Percentiles rank a stretch among this genome's conserved stretches.
Evolutionary conservation across 1,284 basidiomycete species (phyloP).

Genomic region (Fomitopsis palustris): DNA sequence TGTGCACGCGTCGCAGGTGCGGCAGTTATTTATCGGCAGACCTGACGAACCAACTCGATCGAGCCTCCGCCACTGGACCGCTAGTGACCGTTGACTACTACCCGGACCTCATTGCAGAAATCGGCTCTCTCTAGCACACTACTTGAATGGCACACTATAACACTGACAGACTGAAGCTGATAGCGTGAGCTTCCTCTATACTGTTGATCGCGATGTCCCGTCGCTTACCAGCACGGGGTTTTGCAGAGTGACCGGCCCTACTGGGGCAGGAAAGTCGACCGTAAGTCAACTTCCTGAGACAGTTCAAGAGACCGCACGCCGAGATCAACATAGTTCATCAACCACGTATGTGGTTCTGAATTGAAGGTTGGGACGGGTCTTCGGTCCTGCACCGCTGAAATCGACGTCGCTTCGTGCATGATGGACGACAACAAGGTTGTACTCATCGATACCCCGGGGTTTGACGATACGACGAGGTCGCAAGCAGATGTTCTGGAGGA

Average conservation of each 20-base stretch:
- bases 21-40: too few species aligned
- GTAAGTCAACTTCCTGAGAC: constrained; percentile 4
- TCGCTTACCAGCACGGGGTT: neutral
- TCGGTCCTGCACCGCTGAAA: constrained; percentile 16
- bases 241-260: constrained; percentile 19
- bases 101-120: too few species aligned
- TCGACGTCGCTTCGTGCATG: constrained; percentile 13
- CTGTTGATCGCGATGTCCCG: too few species aligned
- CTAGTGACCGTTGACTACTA: too few species aligned
- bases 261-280: constrained; percentile 20
- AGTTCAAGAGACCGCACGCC: neutral
- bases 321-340: constrained; percentile 18
- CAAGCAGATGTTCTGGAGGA: constrained; percentile 36
- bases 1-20: too few species aligned
- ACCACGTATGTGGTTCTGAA: constrained; percentile 17
- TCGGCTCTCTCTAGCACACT: too few species aligned
- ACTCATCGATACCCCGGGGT: constrained; percentile 36
- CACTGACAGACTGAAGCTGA: too few species aligned
- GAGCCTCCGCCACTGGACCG: too few species aligned
- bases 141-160: too few species aligned
- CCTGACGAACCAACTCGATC: too few species aligned
- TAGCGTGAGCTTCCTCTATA: too few species aligned
- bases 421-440: neutral
- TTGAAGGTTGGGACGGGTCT: constrained; percentile 13
- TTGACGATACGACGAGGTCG: constrained; percentile 35